A percentile compares a stretch with the other conserved stretches of the same genome.
These are phyloP conservation scores for Isoetes engelmannii DNA, from an alignment of 83 land plant genomes.

Conservation along the genomic window DNA sequence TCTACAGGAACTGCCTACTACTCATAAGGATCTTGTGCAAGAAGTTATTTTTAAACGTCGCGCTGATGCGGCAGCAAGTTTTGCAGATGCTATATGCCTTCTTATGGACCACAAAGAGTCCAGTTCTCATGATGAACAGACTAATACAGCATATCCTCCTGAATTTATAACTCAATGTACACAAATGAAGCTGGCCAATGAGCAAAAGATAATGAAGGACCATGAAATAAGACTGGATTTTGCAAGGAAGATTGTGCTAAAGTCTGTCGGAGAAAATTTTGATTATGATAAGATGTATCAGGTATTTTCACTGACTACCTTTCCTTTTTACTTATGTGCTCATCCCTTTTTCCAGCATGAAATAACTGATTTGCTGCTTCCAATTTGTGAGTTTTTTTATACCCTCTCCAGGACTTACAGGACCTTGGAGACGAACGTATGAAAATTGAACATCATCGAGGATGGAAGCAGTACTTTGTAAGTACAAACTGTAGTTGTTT, in stretches of 20 bases:
- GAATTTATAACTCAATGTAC: not conserved
- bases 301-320: not conserved
- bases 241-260: not conserved
- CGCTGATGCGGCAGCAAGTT: not conserved
- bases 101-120: not conserved
- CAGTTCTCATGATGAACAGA: not conserved
- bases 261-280: not conserved
- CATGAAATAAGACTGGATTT: not conserved
- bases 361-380: no score
- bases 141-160: not conserved
- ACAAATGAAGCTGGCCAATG: not conserved
- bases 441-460: not conserved
- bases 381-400: not conserved
- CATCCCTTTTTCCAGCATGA: no score
- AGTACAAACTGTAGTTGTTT: no score
- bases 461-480: no score
- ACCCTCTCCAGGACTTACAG: not conserved
- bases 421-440: not conserved
- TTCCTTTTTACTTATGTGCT: no score
- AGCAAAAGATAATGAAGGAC: not conserved
- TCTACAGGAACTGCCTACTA: no score
- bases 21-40: no score
- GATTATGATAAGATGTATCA: conserved; percentile 5
- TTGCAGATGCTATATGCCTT: not conserved
- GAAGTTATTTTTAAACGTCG: not conserved